phyloP scores from a whole-genome alignment of 495 filamentous ascomycete genomes.

The Talaromyces thailandensis region DNA sequence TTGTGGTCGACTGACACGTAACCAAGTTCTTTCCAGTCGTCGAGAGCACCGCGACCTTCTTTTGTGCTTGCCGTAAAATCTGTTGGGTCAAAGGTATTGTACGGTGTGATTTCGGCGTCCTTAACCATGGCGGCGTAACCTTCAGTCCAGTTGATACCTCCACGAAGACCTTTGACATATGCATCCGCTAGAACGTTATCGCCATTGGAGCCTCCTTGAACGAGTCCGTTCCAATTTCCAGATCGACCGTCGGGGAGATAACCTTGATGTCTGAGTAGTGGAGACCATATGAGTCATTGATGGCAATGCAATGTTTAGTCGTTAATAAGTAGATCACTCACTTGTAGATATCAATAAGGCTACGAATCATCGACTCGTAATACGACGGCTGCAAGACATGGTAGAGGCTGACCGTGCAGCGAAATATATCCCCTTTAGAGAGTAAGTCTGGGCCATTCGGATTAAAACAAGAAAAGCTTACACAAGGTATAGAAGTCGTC shows the following conservation, averaged over 20 bases:
- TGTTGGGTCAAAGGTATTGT: conserved; percentile 52
- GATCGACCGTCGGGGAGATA: conserved; percentile 52
- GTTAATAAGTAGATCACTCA: conserved; percentile 5
- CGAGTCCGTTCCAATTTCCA: conserved; percentile 56
- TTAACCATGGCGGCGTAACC: conserved; percentile 52
- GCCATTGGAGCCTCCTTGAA: conserved; percentile 67
- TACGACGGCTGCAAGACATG: conserved; percentile 58
- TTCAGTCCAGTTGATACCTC: conserved; percentile 41
- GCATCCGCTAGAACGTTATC: conserved; percentile 30
- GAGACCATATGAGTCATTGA: background rate
- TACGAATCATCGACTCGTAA: conserved; percentile 55
- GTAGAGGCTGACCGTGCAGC: conserved; percentile 42
- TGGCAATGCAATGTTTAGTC: background rate
- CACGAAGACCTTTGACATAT: conserved; percentile 37
- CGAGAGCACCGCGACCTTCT: conserved; percentile 56
- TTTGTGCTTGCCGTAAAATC: conserved; percentile 52
- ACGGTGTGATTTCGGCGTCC: conserved; percentile 64
- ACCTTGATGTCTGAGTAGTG: conserved; percentile 32
- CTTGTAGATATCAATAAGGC: conserved; percentile 34
- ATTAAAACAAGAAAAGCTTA: conserved; percentile 8
- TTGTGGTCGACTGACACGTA: conserved; percentile 61
- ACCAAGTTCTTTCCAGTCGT: conserved; percentile 58
- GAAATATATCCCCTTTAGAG: conserved; percentile 22
- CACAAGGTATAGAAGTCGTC: conserved; percentile 45
- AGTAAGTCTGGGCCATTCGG: background rate